Evolutionary conservation across 805 yeast genomes (phyloP).

Genomic region (Aciculoconidium aculeatum): DNA sequence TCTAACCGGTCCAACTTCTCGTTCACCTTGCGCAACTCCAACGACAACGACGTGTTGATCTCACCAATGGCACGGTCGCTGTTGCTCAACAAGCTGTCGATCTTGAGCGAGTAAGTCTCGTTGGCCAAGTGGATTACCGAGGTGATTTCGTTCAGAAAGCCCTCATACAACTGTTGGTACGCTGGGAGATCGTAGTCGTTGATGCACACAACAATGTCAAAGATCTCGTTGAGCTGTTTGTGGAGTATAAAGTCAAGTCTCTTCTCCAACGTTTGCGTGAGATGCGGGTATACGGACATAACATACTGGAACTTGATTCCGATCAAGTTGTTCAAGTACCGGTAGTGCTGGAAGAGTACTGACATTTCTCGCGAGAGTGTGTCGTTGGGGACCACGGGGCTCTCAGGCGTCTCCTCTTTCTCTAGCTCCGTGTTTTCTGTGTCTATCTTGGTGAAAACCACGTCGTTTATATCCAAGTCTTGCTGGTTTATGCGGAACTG

Average conservation of each 20-base stretch:
- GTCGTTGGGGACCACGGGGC: too few relatives aligned
- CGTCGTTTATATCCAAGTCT: slow-evolving; percentile 5
- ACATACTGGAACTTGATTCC: slow-evolving; percentile 14
- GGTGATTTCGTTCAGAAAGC: slow-evolving; percentile 29
- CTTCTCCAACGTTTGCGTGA: slow-evolving; percentile 10
- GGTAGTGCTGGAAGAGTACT: slow-evolving; percentile 3
- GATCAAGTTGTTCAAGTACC: slow-evolving; percentile 13
- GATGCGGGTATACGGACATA: slow-evolving; percentile 16
- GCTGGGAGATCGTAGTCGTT: slow-evolving; percentile 30
- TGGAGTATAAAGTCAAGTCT: slow-evolving; percentile 14
- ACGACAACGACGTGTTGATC: slow-evolving; percentile 62
- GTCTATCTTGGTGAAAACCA: not conserved
- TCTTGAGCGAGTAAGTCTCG: slow-evolving; percentile 43
- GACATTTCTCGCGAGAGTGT: too few relatives aligned
- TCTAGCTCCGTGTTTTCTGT: too few relatives aligned
- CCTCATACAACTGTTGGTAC: slow-evolving; percentile 27
- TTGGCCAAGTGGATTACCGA: slow-evolving; percentile 31
- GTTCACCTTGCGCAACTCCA: slow-evolving; percentile 50
- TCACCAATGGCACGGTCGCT: slow-evolving; percentile 70
- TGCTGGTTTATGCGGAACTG: slow-evolving; percentile 1
- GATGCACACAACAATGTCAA: slow-evolving; percentile 16
- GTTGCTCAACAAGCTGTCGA: slow-evolving; percentile 55
- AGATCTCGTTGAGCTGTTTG: slow-evolving; percentile 12
- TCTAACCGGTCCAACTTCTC: slow-evolving; percentile 44
- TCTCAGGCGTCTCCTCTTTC: too few relatives aligned